phyloP scores from a whole-genome alignment of 73 alveolate species.

The Paramecium tetraurelia region DNA sequence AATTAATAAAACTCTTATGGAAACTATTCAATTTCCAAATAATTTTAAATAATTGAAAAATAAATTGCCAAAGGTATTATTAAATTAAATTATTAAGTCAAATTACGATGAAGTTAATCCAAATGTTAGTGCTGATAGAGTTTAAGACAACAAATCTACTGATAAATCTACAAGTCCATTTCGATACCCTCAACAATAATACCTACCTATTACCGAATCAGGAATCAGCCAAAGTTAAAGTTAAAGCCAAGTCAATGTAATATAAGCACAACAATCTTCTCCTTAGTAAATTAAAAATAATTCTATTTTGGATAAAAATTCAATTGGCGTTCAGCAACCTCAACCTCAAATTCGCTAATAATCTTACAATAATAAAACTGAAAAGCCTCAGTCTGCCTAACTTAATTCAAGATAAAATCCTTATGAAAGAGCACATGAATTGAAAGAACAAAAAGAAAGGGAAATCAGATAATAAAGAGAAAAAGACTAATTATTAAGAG shows the following conservation, averaged over 20 bases:
- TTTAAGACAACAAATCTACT: not conserved
- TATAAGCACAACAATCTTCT: not conserved
- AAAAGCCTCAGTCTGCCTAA: not conserved
- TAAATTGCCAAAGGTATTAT: not conserved
- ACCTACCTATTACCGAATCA: not conserved
- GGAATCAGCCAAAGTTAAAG: not conserved
- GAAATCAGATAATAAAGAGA: not conserved
- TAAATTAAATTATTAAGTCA: not conserved
- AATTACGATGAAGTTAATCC: conserved; percentile 2
- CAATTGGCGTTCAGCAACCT: not conserved
- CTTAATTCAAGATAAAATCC: not conserved
- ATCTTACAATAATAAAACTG: not conserved
- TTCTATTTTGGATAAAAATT: not conserved
- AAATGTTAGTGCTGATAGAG: not conserved
- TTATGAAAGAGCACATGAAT: not conserved
- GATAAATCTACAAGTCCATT: conserved; percentile 37
- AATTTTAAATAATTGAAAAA: not conserved
- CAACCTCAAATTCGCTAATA: not conserved
- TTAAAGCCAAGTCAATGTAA: not conserved
- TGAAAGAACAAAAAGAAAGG: not conserved
- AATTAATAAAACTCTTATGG: not conserved
- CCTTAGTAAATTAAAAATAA: not conserved
- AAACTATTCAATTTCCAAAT: conserved; percentile 27
- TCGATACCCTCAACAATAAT: not conserved
- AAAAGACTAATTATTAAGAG: not conserved